Base-by-base conservation (phyloP, 345 rosid genomes). In the Aurinia saxatilis region DNA sequence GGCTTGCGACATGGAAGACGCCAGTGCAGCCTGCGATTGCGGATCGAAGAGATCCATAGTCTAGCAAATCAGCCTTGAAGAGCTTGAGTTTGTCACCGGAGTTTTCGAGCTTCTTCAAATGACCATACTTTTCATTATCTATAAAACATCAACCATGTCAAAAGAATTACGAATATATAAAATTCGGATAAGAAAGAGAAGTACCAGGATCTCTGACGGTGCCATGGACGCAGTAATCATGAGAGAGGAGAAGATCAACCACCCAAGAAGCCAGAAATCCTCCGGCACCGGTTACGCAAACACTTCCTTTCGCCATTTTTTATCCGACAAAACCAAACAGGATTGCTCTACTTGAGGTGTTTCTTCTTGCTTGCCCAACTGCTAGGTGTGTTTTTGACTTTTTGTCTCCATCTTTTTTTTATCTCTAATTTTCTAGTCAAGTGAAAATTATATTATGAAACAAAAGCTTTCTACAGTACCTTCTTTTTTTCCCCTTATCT, bases 231-330 rank as follows among this genome's bases (percentile, higher is more conserved):
- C 37, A 4, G 71, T 75, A 87, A 63, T 59, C 70, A 13, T 65
- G 72, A 31, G 87, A 82, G 46, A 80, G 85, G 33, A 82, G 91
- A 65, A 75, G 75, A 69, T 82, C 73, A 15, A 82, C 85, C 23
- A 84, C 59, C 88, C 90, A 81, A 2, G 95, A 84, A 21, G 77
- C 87, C 0, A 90, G 8, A 67, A 68, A 80, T 2, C 95, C 95
- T 50, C 89, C 90, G 1, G 88, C 95, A 12, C 96, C 96, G 2
- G 81, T 89, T 3, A 84, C 86, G 25, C 96, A 84, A 12, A 86
- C 80, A 30, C 29, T 72, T 45, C 60, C 80, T 70, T 57, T 77
- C 12, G 73, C 69, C 80, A 71, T 76, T 65, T 77, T 50, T 56
- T 5, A 56, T 62, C 27, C 11, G 31, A 46, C 5, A 2, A 31